A percentile compares a stretch with the other conserved stretches of the same genome.
Evolutionary conservation across 257 asterid species (phyloP).

Genomic region (Craterostigma plantagineum): DNA sequence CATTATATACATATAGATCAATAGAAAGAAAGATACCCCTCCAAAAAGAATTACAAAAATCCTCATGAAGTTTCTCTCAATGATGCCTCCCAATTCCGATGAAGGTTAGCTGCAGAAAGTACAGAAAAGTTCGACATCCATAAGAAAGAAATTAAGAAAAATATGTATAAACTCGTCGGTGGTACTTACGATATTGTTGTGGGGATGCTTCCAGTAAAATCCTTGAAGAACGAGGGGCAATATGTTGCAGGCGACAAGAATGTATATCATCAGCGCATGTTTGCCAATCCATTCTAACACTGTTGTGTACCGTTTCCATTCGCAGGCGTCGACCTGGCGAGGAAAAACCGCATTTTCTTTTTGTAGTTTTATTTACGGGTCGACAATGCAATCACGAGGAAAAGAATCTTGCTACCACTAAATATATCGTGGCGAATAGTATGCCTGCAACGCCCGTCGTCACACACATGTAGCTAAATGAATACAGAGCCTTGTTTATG

Average conservation of each 20-base stretch:
- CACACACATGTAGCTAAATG: conserved; percentile 47
- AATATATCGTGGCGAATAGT: conserved; percentile 31
- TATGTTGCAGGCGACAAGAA: conserved; percentile 50
- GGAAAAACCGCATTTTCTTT: too few relatives aligned
- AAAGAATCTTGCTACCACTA: conserved; percentile 22
- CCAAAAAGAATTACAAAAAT: too few relatives aligned
- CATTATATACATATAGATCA: too few relatives aligned
- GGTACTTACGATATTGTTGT: conserved; percentile 32
- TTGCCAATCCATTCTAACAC: conserved; percentile 47
- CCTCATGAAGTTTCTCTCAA: too few relatives aligned
- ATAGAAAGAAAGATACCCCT: too few relatives aligned
- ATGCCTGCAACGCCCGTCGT: conserved; percentile 56
- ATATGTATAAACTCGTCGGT: background rate
- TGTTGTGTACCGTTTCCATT: conserved; percentile 19
- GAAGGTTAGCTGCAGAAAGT: background rate
- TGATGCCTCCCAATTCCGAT: background rate
- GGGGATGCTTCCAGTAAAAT: conserved; percentile 35
- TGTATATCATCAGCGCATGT: conserved; percentile 30
- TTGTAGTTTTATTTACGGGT: too few relatives aligned
- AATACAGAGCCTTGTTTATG: conserved; percentile 46
- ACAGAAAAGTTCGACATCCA: too few relatives aligned
- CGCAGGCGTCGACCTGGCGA: conserved; percentile 43
- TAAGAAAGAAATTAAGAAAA: background rate
- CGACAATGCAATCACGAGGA: too few relatives aligned
- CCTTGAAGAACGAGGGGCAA: conserved; percentile 41